These are phyloP conservation scores for Boletus barrowsii DNA, from an alignment of 768 basidiomycete species.

Conservation along the genomic window DNA sequence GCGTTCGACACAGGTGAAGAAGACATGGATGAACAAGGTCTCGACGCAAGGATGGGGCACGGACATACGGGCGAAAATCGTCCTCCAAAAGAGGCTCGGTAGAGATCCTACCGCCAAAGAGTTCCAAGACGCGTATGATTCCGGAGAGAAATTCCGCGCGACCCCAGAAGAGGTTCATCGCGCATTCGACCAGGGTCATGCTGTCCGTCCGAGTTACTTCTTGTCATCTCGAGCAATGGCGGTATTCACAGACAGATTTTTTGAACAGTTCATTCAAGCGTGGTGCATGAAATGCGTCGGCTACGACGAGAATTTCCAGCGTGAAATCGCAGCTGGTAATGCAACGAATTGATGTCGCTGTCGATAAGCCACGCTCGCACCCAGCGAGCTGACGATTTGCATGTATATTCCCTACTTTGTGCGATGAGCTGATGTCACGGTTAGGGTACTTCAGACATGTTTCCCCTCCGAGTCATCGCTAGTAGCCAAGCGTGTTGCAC, in stretches of 20 bases:
- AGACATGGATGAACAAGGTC: slow-evolving; percentile 20
- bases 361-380: too few species aligned
- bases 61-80: slow-evolving; percentile 15
- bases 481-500: too few species aligned
- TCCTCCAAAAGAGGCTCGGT: slow-evolving; percentile 12
- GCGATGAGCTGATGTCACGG: too few species aligned
- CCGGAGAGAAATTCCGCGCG: slow-evolving; percentile 10
- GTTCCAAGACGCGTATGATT: background rate
- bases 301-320: slow-evolving; percentile 22
- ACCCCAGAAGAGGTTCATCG: slow-evolving; percentile 11
- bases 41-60: slow-evolving; percentile 9
- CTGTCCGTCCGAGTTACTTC: background rate
- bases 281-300: slow-evolving; percentile 19
- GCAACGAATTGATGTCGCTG: background rate
- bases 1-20: slow-evolving; percentile 9
- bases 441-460: too few species aligned
- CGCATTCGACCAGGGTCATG: slow-evolving; percentile 16
- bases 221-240: too few species aligned
- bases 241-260: background rate
- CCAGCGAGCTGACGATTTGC: background rate
- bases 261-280: slow-evolving; percentile 12
- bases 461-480: too few species aligned
- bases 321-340: slow-evolving; percentile 15
- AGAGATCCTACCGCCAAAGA: slow-evolving; percentile 14
- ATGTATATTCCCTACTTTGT: background rate